Percentiles rank a stretch among this genome's conserved stretches.
Conservation (phyloP, 106 monocot genomes). For the Xerophyta viscosa region DNA sequence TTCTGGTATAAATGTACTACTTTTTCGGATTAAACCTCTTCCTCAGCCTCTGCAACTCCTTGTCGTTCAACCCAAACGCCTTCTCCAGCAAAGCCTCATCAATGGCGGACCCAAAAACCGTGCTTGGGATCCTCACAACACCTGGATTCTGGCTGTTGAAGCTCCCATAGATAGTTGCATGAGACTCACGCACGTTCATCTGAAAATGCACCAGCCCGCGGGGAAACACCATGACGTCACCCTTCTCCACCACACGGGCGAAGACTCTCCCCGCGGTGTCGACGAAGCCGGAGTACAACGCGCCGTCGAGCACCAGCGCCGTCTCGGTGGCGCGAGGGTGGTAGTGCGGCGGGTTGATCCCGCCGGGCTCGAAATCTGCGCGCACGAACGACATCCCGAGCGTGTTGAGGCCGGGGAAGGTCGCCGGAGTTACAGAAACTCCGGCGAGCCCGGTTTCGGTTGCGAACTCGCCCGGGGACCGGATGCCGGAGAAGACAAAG, state of each 20-base stretch:
- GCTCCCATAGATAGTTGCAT: constrained; percentile 37
- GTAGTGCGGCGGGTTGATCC: constrained; percentile 59
- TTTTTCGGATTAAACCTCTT: constrained; percentile 25
- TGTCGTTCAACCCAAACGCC: constrained; percentile 41
- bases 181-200: constrained; percentile 37
- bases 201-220: constrained; percentile 51
- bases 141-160: constrained; percentile 63
- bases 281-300: constrained; percentile 44
- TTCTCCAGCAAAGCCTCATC: constrained; percentile 42
- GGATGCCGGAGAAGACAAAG: constrained; percentile 42
- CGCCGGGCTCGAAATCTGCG: constrained; percentile 34
- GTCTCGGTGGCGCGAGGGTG: constrained; percentile 66
- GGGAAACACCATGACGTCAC: constrained; percentile 61
- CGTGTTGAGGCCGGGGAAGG: constrained; percentile 49
- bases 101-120: constrained; percentile 51
- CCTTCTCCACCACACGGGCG: constrained; percentile 27
- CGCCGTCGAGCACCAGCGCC: constrained; percentile 34
- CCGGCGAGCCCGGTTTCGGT: constrained; percentile 34
- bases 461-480: constrained; percentile 17
- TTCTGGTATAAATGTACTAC: neutral
- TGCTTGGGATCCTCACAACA: constrained; percentile 29
- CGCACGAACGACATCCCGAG: constrained; percentile 58
- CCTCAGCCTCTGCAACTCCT: constrained; percentile 39
- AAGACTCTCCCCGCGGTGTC: constrained; percentile 30
- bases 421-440: constrained; percentile 25